Conservation (phyloP, 164 flowering plant species). For the Cinnamomum chago region DNA sequence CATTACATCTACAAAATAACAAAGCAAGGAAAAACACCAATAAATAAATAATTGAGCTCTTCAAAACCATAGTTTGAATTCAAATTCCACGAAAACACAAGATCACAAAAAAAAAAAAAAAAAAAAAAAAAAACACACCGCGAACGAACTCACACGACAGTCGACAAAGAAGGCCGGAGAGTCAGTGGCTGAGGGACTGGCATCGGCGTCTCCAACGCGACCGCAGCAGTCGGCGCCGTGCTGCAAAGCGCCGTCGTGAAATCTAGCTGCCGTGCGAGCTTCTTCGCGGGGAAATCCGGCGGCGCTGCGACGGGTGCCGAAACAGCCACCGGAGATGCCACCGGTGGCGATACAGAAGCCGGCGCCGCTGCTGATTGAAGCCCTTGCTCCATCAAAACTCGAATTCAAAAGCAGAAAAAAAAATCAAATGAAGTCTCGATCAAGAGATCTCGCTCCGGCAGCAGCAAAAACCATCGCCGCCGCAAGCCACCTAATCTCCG, state of each 20-base stretch:
- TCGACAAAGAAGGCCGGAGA: constrained; percentile 28
- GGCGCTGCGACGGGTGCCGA: constrained; percentile 10
- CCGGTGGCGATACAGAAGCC: constrained; percentile 8
- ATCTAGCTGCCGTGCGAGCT: constrained; percentile 90
- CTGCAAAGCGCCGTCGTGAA: constrained; percentile 42
- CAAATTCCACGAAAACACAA: constrained; percentile 6
- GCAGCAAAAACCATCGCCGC: constrained; percentile 20
- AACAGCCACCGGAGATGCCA: constrained; percentile 1
- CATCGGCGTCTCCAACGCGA: constrained; percentile 5
- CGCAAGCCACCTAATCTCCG: constrained; percentile 4
- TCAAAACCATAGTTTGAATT: not conserved
- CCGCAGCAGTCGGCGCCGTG: constrained; percentile 10
- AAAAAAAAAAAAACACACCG: not conserved
- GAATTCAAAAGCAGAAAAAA: constrained; percentile 14
- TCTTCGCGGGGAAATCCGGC: constrained; percentile 50
- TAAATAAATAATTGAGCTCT: not conserved
- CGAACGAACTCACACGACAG: constrained; percentile 8
- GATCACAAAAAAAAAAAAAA: not conserved
- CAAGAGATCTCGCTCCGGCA: constrained; percentile 10
- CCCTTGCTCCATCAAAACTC: constrained; percentile 49
- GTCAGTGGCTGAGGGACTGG: constrained; percentile 23
- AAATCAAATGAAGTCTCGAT: not conserved
- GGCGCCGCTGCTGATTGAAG: constrained; percentile 23
- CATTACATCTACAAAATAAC: not conserved
- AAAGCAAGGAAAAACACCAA: not conserved